Conservation (phyloP, 2,329 filamentous ascomycete genomes). For the Aspergillus glaucus region DNA sequence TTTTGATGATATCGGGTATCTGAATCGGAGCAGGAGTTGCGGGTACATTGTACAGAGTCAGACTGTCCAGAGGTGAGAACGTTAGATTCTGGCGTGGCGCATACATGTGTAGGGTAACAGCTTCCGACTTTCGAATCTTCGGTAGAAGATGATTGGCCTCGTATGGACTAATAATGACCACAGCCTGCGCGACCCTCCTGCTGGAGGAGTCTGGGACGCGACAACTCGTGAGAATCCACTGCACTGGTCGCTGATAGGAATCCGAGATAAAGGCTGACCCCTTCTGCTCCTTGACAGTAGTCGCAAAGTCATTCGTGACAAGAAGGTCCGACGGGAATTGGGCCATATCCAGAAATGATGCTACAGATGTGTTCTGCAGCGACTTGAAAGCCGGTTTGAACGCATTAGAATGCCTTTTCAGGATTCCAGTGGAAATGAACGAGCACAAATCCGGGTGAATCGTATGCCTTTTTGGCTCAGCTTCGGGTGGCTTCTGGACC, state of each 20-base stretch:
- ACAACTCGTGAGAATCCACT: slow-evolving; percentile 46
- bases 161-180: slow-evolving; percentile 56
- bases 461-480: slow-evolving; percentile 35
- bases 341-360: slow-evolving; percentile 21
- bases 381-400: slow-evolving; percentile 44
- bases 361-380: slow-evolving; percentile 39
- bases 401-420: slow-evolving; percentile 22
- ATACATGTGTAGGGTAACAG: slow-evolving; percentile 48
- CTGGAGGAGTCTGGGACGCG: neutral
- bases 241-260: slow-evolving; percentile 47
- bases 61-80: slow-evolving; percentile 38
- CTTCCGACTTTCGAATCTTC: slow-evolving; percentile 26
- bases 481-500: slow-evolving; percentile 43
- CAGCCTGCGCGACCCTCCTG: slow-evolving; percentile 3
- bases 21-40: neutral
- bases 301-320: slow-evolving; percentile 48
- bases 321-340: slow-evolving; percentile 39
- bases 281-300: slow-evolving; percentile 34
- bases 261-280: slow-evolving; percentile 27
- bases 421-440: slow-evolving; percentile 36
- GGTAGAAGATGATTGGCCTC: slow-evolving; percentile 52
- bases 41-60: slow-evolving; percentile 42
- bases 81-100: slow-evolving; percentile 39
- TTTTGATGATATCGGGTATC: slow-evolving; percentile 25
- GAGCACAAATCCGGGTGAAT: slow-evolving; percentile 40